Evolutionary conservation across 2,329 filamentous ascomycete species (phyloP), one percentile per base, ranked within the genome.

Genomic region (Aureobasidium sp.): DNA sequence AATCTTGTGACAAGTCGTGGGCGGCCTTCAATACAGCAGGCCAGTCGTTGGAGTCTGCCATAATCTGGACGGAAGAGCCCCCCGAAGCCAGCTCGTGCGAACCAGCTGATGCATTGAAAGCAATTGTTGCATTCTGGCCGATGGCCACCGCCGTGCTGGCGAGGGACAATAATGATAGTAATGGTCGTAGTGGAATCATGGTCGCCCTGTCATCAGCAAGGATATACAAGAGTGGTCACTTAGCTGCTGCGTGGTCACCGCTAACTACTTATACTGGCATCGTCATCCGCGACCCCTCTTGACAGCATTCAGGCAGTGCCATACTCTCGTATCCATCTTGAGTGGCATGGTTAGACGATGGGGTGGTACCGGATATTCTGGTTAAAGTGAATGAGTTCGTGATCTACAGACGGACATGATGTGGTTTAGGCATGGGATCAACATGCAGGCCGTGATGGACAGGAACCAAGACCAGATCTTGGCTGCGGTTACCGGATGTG

Each of bases 21-120:
- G 85, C 87, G 5, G 85, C 86, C 29, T 87, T 81, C 60, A 88
- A 79, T 0, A 89, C 87, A 62, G 86, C 87, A 75, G 84, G 86
- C 77, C 83, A 87, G 64, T 89, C 87, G 61, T 82, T 75, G 22
- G 72, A 68, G 11, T 83, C 82, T n/a, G 85, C 76, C 2, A 82
- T 74, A 56, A 87, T 83, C 68, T 82, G 80, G 0, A 79, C 75
- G 55, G 72, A 66, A 14, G 72, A 69, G 25, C 72, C 65, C 4
- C 69, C 49, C 20, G 61, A 62, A 17, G 66, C 65, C 29, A 70
- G 64, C 17, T 52, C 39, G n/a, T 67, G 27, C 17, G 36, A 59
- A 14, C 55, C 31, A 14, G 70, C 78, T 68, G 63, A 74, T 69
- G 66, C 76, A 69, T 71, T 76, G 72, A 79, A 80, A 20, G 72